Percentiles rank a stretch among this genome's conserved stretches.
Conservation (phyloP, 495 filamentous ascomycete species). For the Pseudevernia furfuracea region DNA sequence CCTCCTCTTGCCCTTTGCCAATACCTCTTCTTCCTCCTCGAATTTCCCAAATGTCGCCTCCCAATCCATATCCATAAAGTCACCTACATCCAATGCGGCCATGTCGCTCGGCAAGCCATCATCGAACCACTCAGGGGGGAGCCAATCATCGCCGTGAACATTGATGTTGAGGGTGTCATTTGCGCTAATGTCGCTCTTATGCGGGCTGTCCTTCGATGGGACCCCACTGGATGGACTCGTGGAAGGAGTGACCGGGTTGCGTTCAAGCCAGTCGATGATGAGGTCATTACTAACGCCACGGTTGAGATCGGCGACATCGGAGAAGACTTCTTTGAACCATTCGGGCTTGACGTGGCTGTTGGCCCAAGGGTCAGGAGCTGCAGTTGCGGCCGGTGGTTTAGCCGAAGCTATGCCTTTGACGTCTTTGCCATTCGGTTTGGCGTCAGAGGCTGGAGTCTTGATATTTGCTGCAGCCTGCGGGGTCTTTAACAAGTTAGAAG, state of each 20-base stretch:
- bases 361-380: slow-evolving; percentile 37
- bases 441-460: slow-evolving; percentile 30
- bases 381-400: not conserved
- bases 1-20: slow-evolving; percentile 26
- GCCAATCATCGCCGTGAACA: slow-evolving; percentile 30
- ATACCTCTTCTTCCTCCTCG: slow-evolving; percentile 30
- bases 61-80: slow-evolving; percentile 24
- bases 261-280: slow-evolving; percentile 37
- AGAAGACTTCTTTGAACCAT: slow-evolving; percentile 39
- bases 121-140: slow-evolving; percentile 33
- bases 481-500: slow-evolving; percentile 38
- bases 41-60: slow-evolving; percentile 29
- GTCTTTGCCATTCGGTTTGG: slow-evolving; percentile 31
- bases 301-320: slow-evolving; percentile 28
- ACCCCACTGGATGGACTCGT: slow-evolving; percentile 13
- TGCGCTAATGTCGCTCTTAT: slow-evolving; percentile 26
- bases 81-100: slow-evolving; percentile 13
- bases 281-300: slow-evolving; percentile 27
- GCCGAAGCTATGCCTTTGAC: slow-evolving; percentile 11
- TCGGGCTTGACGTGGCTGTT: slow-evolving; percentile 38
- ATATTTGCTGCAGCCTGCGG: slow-evolving; percentile 30
- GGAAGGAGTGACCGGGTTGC: slow-evolving; percentile 23
- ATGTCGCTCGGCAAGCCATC: slow-evolving; percentile 12
- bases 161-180: slow-evolving; percentile 26
- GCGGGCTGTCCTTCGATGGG: slow-evolving; percentile 22